Evolutionary conservation across 495 filamentous ascomycete genomes (phyloP), one percentile per base, ranked within the genome.

Genomic region (Delitschia confertaspora): DNA sequence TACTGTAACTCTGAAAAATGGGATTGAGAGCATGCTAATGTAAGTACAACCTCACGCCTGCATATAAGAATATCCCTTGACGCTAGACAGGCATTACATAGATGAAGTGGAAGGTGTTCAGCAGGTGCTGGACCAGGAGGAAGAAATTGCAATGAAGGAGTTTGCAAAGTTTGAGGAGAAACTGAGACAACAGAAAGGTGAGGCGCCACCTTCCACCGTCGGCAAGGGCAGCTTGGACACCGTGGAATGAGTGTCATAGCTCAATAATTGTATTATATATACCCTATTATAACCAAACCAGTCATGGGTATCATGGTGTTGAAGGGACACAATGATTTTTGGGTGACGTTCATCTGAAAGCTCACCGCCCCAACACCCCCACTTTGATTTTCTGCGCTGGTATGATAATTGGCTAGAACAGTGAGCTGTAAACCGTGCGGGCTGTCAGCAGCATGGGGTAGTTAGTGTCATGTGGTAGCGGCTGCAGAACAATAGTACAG

Each of bases 141-240:
- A 96, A 64, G 83, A 93, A 65, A 76, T 95, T 48, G 82, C 89
- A 7, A 71, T 89, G 59, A 67, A 79, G 47, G 91, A 96, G 56
- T 96, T 98, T 65, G 83, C 84, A 32, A 88, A 82, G 64, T 98
- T 98, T 64, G 91, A 98, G 62, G 86, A 95, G 69, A 95, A 93
- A 65, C 64, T 98, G 55, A 78, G 75, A 59, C 71, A 78, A 58
- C 82, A 87, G 55, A 88, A 85, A 58, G 78, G 69, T 17, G 63
- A 64, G 29, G 69, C 72, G 31, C 65, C 71, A 40, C 58, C 78
- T 56, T 67, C 74, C n/a, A 80, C 77, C 5, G 66, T 70, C 23
- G 76, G 78, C 17, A 82, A 82, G 61, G 80, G 75, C 16, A 72
- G 74, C 30, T 53, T 87, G 33, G 83, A 88, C 62, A 75, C 65